phyloP scores from a whole-genome alignment of 2,329 filamentous ascomycete species.

The Tricladium varicosporioides region DNA sequence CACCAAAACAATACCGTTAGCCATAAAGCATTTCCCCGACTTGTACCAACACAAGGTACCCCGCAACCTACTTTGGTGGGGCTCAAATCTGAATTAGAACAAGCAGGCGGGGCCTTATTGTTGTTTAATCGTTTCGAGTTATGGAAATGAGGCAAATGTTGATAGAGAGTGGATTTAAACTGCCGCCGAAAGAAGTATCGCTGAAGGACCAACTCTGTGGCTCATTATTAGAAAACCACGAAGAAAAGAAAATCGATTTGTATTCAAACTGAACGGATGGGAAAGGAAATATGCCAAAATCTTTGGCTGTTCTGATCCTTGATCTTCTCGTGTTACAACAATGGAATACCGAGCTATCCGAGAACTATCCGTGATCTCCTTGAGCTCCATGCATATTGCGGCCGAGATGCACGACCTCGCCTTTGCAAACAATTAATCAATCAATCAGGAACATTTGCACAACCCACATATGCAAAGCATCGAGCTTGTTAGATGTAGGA shows the following conservation, averaged over 20 bases:
- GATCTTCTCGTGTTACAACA: neutral
- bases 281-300: no score
- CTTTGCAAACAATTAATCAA: slow-evolving; percentile 1
- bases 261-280: no score
- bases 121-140: neutral
- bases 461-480: neutral
- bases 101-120: neutral
- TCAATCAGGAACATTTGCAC: neutral
- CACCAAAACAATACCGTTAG: slow-evolving; percentile 3
- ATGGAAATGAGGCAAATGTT: neutral
- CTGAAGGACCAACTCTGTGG: neutral
- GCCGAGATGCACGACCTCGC: neutral
- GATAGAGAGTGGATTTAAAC: neutral
- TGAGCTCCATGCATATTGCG: neutral
- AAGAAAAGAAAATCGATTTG: no score
- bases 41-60: slow-evolving; percentile 6
- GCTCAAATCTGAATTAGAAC: slow-evolving; percentile 1
- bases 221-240: neutral
- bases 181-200: no score
- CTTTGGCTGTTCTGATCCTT: neutral
- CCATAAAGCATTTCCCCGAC: neutral
- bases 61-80: slow-evolving; percentile 14
- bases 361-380: neutral
- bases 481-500: neutral
- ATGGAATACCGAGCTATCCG: slow-evolving; percentile 1